Evolutionary conservation across 2,329 filamentous ascomycete genomes (phyloP).

Genomic region (Alternaria triticina): DNA sequence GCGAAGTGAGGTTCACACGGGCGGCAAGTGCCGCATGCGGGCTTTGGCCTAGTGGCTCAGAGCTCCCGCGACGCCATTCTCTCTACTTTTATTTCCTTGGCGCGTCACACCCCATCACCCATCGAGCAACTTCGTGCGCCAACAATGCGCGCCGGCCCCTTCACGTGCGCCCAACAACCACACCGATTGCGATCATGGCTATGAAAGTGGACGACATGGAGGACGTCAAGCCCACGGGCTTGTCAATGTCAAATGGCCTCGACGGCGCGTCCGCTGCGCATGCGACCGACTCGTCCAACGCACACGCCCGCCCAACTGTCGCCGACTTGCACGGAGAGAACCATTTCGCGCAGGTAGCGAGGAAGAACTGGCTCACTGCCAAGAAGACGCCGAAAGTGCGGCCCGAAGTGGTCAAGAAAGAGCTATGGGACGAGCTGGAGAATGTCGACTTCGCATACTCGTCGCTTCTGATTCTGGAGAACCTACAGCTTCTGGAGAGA

Average conservation of each 20-base stretch:
- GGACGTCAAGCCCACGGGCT: conserved; percentile 24
- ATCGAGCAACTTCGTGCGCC: conserved; percentile 24
- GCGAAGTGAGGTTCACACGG: conserved; percentile 12
- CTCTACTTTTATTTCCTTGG: conserved; percentile 38
- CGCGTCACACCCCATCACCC: conserved; percentile 23
- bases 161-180: conserved; percentile 15
- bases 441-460: conserved; percentile 78
- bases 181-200: conserved; percentile 9
- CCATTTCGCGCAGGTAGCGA: conserved; percentile 72
- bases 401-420: conserved; percentile 79
- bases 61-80: conserved; percentile 18
- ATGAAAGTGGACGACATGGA: conserved; percentile 31
- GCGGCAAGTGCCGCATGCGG: conserved; percentile 26
- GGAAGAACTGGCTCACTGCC: conserved; percentile 81
- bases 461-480: conserved; percentile 83
- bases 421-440: conserved; percentile 89
- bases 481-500: conserved; percentile 85
- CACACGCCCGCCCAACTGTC: conserved; percentile 64
- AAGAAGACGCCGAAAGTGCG: conserved; percentile 72
- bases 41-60: conserved; percentile 1
- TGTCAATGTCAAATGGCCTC: conserved; percentile 12
- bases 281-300: conserved; percentile 25
- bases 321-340: conserved; percentile 74
- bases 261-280: conserved; percentile 30
- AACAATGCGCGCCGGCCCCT: conserved; percentile 35